Conservation (phyloP, 2,329 filamentous ascomycete species). For the Rasamsonia emersonii region DNA sequence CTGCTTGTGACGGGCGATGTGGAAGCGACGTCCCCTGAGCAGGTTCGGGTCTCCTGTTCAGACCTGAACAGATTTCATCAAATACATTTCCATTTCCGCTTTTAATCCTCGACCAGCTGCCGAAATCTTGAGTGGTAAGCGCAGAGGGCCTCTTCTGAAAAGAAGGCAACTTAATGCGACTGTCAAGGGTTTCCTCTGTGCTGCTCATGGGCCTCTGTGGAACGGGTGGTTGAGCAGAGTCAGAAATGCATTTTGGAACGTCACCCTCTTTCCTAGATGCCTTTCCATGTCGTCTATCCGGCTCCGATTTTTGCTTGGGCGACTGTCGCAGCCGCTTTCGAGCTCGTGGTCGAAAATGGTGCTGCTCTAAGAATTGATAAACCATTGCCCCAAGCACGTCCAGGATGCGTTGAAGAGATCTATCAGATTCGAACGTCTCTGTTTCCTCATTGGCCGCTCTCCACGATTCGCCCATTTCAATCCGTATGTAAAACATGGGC, state of each 20-base stretch:
- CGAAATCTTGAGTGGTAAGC: slow-evolving; percentile 18
- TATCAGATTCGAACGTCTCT: slow-evolving; percentile 23
- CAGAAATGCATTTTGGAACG: not conserved
- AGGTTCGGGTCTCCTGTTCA: slow-evolving; percentile 3
- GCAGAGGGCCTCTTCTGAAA: slow-evolving; percentile 12
- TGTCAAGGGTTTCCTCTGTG: slow-evolving; percentile 18
- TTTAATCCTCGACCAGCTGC: slow-evolving; percentile 35
- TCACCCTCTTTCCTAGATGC: not conserved
- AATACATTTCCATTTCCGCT: slow-evolving; percentile 17
- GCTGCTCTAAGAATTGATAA: slow-evolving; percentile 64
- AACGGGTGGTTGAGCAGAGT: not conserved
- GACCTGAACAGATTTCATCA: slow-evolving; percentile 13
- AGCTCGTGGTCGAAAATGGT: slow-evolving; percentile 57
- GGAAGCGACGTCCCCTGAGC: no score
- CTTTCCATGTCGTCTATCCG: slow-evolving; percentile 3
- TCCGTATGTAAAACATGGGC: slow-evolving; percentile 81
- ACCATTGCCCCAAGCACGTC: slow-evolving; percentile 62
- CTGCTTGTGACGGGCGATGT: no score
- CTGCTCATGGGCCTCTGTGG: slow-evolving; percentile 1
- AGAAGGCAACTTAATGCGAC: slow-evolving; percentile 22
- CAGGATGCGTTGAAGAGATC: slow-evolving; percentile 47
- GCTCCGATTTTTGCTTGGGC: slow-evolving; percentile 4
- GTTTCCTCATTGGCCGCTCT: slow-evolving; percentile 32
- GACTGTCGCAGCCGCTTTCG: slow-evolving; percentile 13
- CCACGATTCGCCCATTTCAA: slow-evolving; percentile 44